Evolutionary conservation across 345 rosid species (phyloP), one percentile per base, ranked within the genome.

Genomic region (Eucalyptus guilfoylei): DNA sequence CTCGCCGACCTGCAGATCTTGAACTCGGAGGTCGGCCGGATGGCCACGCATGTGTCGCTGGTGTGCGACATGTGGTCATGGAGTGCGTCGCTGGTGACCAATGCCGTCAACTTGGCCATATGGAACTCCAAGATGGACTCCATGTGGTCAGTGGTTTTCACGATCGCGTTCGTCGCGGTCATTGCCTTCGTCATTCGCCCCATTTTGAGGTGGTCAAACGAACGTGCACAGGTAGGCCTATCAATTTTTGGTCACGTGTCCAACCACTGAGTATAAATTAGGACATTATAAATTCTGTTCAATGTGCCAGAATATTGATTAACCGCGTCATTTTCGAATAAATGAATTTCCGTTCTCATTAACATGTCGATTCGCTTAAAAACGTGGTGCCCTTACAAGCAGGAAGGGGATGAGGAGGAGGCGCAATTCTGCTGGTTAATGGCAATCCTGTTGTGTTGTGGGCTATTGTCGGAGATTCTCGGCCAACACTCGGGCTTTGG

Each of bases 401-500:
- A 72, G 81, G 45, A 72, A 49, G 87, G 60, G 87, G 87, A 32
- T 28, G 55, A n/a, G 45, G 62, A 49, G 10, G 60, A 86, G 60
- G 15, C 32, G 80, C 85, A 37, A 14, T 58, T 58, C 44, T 48
- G 3, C 42, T 21, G 83, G 86, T 9, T 54, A 32, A 48, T 50
- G 87, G n/a, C 34, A 26, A 32, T 32, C 55, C 28, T 89, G 40
- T 32, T 88, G 85, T 67, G 69, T 49, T 28, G 52, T 24, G 89
- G 12, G 45, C 69, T 88, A 15, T 47, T 88, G 89, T 44, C 54
- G 24, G 91, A 92, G 76, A 37, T 92, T 49, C 42, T 90, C 19
- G 94, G 93, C 42, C 54, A 86, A 50, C 86, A 91, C 86, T 55
- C 89, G 32, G 47, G 80, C 26, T 64, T 89, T 19, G 80, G 89